Evolutionary conservation across 1,139 yeast genomes (phyloP), one percentile per base, ranked within the genome.

Genomic region (Candida dubliniensis): DNA sequence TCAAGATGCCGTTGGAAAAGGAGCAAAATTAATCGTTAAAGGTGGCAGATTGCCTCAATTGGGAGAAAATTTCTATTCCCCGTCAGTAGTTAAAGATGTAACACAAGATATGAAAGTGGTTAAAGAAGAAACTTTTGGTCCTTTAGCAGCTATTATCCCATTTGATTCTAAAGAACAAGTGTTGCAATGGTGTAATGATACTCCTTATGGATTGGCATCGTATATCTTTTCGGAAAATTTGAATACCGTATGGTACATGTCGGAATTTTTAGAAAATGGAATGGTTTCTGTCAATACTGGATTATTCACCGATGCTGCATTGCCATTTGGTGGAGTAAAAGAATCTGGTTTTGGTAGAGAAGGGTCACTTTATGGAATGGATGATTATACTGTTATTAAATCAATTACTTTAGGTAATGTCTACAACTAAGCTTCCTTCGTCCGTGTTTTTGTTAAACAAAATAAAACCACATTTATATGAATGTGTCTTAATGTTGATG

Each of bases 191-290:
- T 67, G 76, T 49, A 74, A 74, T 51, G 69, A 66, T 46, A 63
- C 76, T 15, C 69, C 67, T 10, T 69, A 59, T 42, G 79, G 79
- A 11, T 71, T 74, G 54, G 75, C 78, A 7, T 71, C 76, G 2
- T 73, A 73, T 56, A 61, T 74, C 9, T 73, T 64, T 54, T 60
- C 75, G 4, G 69, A 67, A 47, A 67, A 59, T 47, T 65, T 85
- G 46, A 69, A 78, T 49, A 82, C 83, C 35, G 71, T 85, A 12
- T 79, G 82, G 71, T 72, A 78, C 32, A 64, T 71, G 55, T 66
- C 72, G 11, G 76, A 71, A 51, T 64, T 54, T 34, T 59, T 74
- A 49, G 74, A 74, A 49, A 63, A 66, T 12, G 79, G 79, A 24
- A 74, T 74, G 77, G 71, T 74, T 12, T 66, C 75, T 30, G 76